Conservation (phyloP, 2,329 filamentous ascomycete species). For the Xylariaceae sp. region DNA sequence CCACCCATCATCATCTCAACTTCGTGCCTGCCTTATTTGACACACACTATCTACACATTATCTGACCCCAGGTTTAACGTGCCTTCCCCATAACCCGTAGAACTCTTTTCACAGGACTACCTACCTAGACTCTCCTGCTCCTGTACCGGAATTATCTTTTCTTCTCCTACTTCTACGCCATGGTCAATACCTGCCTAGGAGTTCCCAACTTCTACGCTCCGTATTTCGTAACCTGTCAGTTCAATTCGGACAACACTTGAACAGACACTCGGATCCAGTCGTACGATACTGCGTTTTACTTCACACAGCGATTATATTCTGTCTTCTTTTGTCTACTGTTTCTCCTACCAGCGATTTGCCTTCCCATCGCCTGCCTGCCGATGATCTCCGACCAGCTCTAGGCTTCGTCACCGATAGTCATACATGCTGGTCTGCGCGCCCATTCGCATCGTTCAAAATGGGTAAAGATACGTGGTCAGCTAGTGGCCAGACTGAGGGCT, state of each 20-base stretch:
- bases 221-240: not conserved
- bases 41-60: no score
- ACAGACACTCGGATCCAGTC: not conserved
- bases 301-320: not conserved
- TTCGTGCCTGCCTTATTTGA: no score
- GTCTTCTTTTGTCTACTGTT: not conserved
- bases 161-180: not conserved
- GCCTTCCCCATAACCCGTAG: no score
- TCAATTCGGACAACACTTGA: not conserved
- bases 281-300: not conserved
- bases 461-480: not conserved
- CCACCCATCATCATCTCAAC: not conserved
- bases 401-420: not conserved
- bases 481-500: not conserved
- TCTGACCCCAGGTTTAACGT: no score
- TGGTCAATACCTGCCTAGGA: not conserved
- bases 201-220: not conserved
- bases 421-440: not conserved
- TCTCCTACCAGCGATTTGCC: not conserved
- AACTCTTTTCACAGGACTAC: no score
- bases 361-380: not conserved
- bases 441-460: constrained; percentile 2
- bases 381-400: not conserved
- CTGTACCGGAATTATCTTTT: not conserved
- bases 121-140: no score